These are phyloP conservation scores for Dichotomopilus funicola DNA, from an alignment of 2,329 filamentous ascomycete genomes.

Conservation along the genomic window DNA sequence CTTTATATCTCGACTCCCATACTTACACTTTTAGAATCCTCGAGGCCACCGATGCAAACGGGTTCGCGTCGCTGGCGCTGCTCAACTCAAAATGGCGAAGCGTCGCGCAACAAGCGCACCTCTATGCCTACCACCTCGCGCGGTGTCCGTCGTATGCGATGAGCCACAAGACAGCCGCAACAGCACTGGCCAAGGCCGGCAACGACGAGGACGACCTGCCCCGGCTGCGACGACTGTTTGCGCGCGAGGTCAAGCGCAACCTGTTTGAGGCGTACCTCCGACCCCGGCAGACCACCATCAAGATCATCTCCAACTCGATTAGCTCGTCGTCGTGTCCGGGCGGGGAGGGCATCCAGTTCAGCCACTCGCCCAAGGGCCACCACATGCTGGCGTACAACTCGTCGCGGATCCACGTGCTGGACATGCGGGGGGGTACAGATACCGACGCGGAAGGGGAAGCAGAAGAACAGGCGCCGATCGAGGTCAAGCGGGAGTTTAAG, in stretches of 20 bases:
- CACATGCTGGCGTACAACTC: constrained; percentile 77
- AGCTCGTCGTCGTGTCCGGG: constrained; percentile 78
- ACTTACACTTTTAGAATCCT: constrained; percentile 46
- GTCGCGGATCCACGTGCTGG: constrained; percentile 73
- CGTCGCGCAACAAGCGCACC: constrained; percentile 55
- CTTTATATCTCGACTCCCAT: constrained; percentile 4
- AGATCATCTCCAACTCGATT: constrained; percentile 74
- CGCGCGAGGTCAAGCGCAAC: constrained; percentile 66
- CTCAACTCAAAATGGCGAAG: constrained; percentile 60
- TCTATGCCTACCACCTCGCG: constrained; percentile 58
- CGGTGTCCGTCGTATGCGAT: constrained; percentile 53
- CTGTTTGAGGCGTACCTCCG: constrained; percentile 70
- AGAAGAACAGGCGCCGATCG: constrained; percentile 34
- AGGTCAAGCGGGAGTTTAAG: constrained; percentile 71
- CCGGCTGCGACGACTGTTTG: constrained; percentile 58
- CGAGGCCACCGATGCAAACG: constrained; percentile 51
- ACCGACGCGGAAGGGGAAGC: too few species aligned
- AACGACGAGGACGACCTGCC: constrained; percentile 45
- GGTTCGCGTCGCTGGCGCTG: constrained; percentile 60
- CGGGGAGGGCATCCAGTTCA: constrained; percentile 80
- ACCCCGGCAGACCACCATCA: constrained; percentile 64
- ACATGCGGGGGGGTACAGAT: constrained; percentile 41
- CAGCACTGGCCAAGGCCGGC: constrained; percentile 27
- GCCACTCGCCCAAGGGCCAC: constrained; percentile 67
- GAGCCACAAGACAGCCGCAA: constrained; percentile 33